Base-by-base conservation (phyloP, 164 flowering plant species). In the Brasenia schreberi region DNA sequence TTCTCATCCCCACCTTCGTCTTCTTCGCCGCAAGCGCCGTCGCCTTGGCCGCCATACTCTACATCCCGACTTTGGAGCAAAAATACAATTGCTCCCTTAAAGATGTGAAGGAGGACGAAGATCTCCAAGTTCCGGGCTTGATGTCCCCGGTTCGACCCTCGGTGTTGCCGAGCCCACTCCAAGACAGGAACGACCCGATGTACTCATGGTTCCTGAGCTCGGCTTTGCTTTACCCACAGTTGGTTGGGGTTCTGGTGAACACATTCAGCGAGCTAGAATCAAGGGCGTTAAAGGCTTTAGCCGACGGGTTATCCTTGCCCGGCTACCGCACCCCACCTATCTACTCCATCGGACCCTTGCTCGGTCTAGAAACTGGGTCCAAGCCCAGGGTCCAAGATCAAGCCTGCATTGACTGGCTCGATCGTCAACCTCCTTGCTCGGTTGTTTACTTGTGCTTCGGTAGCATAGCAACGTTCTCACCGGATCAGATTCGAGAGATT, bases 371-470 rank as follows among this genome's bases (percentile, higher is more conserved):
- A 7, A 19, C 9, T 64, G 4, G 19, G n/a, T 11, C 23, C 5
- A 4, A 49, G 9, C 4, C 7, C 5, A n/a, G 63, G 1, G 63
- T 1, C 5, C 9, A 56, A 6, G 53, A 33, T 18, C 43, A 4
- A 19, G 68, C 71, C 39, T 42, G 67, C 7, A 1, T 72, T 7
- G 23, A 44, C 1, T 80, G 81, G 83, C 42, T 80, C 4, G 69
- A 72, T 53, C 17, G n/a, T 44, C 84, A 81, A 39, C 79, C 80
- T 0, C 5, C 17, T 7, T 74, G 70, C 4, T 81, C 80, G 0
- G 82, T 77, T 5, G 42, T 80, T 4, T 80, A 62, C 18, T 71
- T 80, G 18, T 73, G 75, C 7, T 80, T 77, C 19, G 81, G 82
- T 2, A 77, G 78, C 52, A 73, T 77, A 16, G 78, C 77, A 42